Evolutionary conservation across 1,284 basidiomycete species (phyloP).

Genomic region (Ganoderma boninense): DNA sequence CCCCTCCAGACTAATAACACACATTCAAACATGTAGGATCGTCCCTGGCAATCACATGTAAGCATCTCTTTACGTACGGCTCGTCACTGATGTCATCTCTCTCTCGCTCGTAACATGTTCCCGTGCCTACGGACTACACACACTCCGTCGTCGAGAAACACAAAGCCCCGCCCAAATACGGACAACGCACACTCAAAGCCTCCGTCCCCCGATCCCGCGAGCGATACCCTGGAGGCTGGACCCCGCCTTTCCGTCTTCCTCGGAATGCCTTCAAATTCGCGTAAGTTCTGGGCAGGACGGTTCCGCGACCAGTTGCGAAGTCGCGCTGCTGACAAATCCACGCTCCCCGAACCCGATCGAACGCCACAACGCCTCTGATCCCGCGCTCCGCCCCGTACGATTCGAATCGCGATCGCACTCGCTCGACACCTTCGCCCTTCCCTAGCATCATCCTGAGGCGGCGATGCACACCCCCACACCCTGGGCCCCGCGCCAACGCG

Average conservation of each 20-base stretch:
- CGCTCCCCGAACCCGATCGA: neutral
- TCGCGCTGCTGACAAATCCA: neutral
- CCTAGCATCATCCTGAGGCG: neutral
- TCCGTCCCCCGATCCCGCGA: neutral
- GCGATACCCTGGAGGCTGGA: neutral
- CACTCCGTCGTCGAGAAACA: neutral
- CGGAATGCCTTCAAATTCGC: neutral
- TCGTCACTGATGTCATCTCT: neutral
- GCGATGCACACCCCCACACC: neutral
- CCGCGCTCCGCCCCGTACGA: neutral
- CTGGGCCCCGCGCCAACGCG: neutral
- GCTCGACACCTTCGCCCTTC: neutral
- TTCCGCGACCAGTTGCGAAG: neutral
- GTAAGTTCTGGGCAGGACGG: neutral
- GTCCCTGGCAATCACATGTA: constrained; percentile 6
- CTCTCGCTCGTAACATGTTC: no score
- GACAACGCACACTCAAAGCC: neutral
- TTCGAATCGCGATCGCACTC: neutral
- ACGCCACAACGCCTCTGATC: neutral
- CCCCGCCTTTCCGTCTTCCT: neutral
- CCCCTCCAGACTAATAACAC: neutral
- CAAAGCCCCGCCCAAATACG: constrained; percentile 4
- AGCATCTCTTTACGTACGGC: neutral
- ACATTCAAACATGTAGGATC: neutral
- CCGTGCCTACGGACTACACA: neutral